phyloP scores from a whole-genome alignment of 805 yeast species.

The Ogataea thermomethanolica region DNA sequence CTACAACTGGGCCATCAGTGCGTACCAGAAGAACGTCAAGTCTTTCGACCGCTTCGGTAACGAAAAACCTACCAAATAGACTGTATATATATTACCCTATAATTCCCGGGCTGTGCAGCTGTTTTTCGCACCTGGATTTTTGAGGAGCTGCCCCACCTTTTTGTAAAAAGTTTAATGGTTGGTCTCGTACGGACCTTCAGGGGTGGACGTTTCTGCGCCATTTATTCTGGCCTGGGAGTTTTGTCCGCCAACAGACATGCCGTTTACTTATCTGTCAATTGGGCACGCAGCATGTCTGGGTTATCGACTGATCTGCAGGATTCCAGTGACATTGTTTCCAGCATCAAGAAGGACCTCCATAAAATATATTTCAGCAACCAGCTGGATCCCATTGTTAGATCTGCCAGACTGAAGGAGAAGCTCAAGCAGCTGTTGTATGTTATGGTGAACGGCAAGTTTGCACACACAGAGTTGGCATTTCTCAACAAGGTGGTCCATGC shows the following conservation, averaged over 20 bases:
- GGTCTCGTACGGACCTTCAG: conserved; percentile 1
- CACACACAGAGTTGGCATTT: conserved; percentile 26
- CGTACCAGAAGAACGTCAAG: conserved; percentile 49
- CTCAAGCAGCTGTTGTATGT: conserved; percentile 20
- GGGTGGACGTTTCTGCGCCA: neutral
- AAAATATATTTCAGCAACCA: conserved; percentile 23
- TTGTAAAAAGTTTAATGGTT: neutral
- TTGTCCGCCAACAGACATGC: too few species aligned
- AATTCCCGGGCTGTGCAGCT: conserved; percentile 7
- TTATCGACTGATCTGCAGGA: conserved; percentile 16
- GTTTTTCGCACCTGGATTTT: neutral
- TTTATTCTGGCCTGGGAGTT: too few species aligned
- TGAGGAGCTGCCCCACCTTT: conserved; percentile 10
- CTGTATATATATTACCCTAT: conserved; percentile 3
- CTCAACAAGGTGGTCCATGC: conserved; percentile 29
- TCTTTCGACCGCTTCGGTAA: conserved; percentile 33
- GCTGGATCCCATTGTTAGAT: conserved; percentile 27
- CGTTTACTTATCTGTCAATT: too few species aligned
- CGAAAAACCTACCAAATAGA: conserved; percentile 16
- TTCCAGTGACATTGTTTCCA: conserved; percentile 10
- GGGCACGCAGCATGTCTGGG: conserved; percentile 2
- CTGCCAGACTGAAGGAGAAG: conserved; percentile 22
- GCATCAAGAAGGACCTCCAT: conserved; percentile 21
- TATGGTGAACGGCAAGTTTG: conserved; percentile 23
- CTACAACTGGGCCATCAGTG: conserved; percentile 75